phyloP scores from a whole-genome alignment of 352 stramenopile genomes.

The Phytophthora podocarpi region DNA sequence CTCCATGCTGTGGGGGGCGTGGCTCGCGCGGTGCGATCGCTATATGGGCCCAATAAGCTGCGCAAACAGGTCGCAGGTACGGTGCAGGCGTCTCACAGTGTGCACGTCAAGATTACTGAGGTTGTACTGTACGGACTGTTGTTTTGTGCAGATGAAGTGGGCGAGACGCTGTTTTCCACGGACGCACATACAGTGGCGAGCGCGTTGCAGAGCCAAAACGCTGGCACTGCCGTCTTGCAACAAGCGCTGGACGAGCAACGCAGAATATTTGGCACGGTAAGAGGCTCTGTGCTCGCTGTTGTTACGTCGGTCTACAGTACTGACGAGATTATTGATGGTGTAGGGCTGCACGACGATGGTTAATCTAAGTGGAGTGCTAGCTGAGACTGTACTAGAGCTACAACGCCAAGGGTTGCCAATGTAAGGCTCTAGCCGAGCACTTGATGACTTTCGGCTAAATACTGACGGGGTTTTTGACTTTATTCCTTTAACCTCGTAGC shows the following conservation, averaged over 20 bases:
- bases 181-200: constrained; percentile 29
- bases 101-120: not conserved
- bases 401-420: constrained; percentile 11
- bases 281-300: not conserved
- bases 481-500: too few species aligned
- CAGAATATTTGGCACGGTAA: constrained; percentile 24
- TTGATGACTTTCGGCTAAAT: not conserved
- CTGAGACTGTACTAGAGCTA: constrained; percentile 18
- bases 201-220: constrained; percentile 29
- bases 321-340: constrained; percentile 2
- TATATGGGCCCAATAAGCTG: constrained; percentile 32
- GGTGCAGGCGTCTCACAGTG: not conserved
- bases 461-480: not conserved
- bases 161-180: constrained; percentile 25
- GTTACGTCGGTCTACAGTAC: too few species aligned
- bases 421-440: constrained; percentile 8
- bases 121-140: too few species aligned
- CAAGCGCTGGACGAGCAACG: constrained; percentile 31
- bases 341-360: constrained; percentile 32
- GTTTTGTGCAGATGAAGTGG: constrained; percentile 19
- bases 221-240: constrained; percentile 31
- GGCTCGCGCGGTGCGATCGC: constrained; percentile 24
- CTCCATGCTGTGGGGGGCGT: constrained; percentile 25
- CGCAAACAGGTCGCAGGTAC: constrained; percentile 36
- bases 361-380: constrained; percentile 23